Evolutionary conservation across 139 green algal species (phyloP).

Genomic region (Coelastrella sp.): DNA sequence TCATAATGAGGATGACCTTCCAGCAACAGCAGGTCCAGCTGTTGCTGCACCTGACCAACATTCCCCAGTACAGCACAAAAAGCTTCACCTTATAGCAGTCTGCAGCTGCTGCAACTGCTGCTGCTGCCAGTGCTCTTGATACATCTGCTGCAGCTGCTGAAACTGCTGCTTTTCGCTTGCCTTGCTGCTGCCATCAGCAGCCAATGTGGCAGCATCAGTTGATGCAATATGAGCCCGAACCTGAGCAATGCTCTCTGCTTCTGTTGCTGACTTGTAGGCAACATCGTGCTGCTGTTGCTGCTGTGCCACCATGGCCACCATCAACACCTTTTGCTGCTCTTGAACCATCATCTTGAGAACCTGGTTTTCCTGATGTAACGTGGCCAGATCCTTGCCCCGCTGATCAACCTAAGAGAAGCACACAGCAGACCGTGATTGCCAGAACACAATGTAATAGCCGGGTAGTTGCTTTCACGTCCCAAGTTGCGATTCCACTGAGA

Average conservation of each 20-base stretch:
- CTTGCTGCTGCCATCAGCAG: neutral
- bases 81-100: too few relatives aligned
- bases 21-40: neutral
- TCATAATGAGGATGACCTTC: too few relatives aligned
- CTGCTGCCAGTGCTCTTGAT: neutral
- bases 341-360: slow-evolving; percentile 22
- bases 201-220: neutral
- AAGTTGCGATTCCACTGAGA: neutral
- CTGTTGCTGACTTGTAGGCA: neutral
- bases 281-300: neutral
- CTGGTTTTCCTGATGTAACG: slow-evolving; percentile 20
- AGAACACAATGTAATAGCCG: neutral
- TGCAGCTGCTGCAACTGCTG: slow-evolving; percentile 14
- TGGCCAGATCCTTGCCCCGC: neutral
- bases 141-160: neutral
- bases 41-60: neutral
- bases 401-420: slow-evolving; percentile 5
- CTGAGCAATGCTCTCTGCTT: neutral
- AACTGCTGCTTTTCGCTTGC: neutral
- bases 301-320: neutral
- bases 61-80: too few relatives aligned
- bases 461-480: neutral
- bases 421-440: neutral
- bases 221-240: neutral
- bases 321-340: slow-evolving; percentile 32